Evolutionary conservation across 2,329 filamentous ascomycete genomes (phyloP).

Genomic region (Fusarium penzigii): DNA sequence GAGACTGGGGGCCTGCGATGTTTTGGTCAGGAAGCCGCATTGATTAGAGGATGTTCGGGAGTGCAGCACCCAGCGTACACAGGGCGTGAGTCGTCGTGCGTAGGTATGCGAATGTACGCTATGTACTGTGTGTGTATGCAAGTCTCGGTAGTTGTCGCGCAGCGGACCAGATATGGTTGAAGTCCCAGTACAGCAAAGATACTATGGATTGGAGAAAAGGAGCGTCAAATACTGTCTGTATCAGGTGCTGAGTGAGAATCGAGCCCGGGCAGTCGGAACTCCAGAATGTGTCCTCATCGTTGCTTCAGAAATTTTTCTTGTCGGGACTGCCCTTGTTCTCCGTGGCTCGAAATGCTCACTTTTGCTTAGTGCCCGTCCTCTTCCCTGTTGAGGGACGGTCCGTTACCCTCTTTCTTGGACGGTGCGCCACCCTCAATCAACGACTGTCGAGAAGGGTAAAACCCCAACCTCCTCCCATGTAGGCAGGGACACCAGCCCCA

Average conservation of each 20-base stretch:
- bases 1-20: constrained; percentile 6
- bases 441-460: constrained; percentile 3
- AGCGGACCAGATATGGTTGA: too few species aligned
- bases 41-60: constrained; percentile 12
- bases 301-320: neutral
- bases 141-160: neutral
- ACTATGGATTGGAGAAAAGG: too few species aligned
- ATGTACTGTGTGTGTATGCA: neutral
- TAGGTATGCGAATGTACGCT: too few species aligned
- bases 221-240: too few species aligned
- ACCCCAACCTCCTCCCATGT: constrained; percentile 21
- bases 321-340: constrained; percentile 7
- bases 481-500: constrained; percentile 15
- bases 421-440: constrained; percentile 3
- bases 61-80: constrained; percentile 14
- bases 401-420: neutral
- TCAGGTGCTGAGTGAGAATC: too few species aligned
- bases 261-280: too few species aligned
- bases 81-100: neutral
- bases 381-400: constrained; percentile 7
- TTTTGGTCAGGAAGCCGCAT: constrained; percentile 6
- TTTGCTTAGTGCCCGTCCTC: constrained; percentile 12
- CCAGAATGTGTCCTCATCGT: too few species aligned
- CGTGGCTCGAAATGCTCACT: constrained; percentile 14
- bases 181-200: too few species aligned